Evolutionary conservation across 2,329 filamentous ascomycete genomes (phyloP).

Genomic region (Claviceps sp.): DNA sequence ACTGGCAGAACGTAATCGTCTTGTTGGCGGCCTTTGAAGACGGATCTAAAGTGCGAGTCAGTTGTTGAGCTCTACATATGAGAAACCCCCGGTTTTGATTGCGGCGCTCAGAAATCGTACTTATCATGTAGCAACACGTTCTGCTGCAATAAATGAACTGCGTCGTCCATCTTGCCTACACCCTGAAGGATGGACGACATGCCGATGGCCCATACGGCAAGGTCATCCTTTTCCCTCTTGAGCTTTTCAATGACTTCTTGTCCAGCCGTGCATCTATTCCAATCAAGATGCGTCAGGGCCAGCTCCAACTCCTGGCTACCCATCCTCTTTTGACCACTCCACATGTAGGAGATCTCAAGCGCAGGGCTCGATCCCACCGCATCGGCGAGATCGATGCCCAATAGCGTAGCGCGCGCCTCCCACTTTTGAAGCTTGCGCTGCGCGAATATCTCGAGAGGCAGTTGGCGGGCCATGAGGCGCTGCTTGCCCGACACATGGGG

Average conservation of each 20-base stretch:
- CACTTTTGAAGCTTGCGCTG: slow-evolving; percentile 76
- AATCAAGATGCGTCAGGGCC: slow-evolving; percentile 50
- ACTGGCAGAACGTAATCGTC: slow-evolving; percentile 62
- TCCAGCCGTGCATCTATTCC: slow-evolving; percentile 43
- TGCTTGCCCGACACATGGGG: slow-evolving; percentile 70
- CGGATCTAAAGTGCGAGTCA: slow-evolving; percentile 20
- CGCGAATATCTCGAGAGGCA: slow-evolving; percentile 83
- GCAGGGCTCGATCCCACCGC: slow-evolving; percentile 69
- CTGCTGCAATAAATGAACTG: slow-evolving; percentile 48
- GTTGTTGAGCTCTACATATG: neutral
- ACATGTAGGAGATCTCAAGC: slow-evolving; percentile 87
- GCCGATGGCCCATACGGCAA: slow-evolving; percentile 52
- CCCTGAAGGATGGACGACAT: slow-evolving; percentile 53
- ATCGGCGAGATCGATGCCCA: slow-evolving; percentile 58
- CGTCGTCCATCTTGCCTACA: slow-evolving; percentile 48
- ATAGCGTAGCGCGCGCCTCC: slow-evolving; percentile 60
- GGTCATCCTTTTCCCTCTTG: slow-evolving; percentile 42
- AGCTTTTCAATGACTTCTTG: slow-evolving; percentile 29
- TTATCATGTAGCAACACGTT: slow-evolving; percentile 53
- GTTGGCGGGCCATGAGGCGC: slow-evolving; percentile 73
- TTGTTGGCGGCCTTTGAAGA: slow-evolving; percentile 45
- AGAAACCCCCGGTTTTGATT: neutral
- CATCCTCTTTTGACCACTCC: slow-evolving; percentile 84
- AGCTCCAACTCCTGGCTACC: slow-evolving; percentile 45
- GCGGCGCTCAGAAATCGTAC: slow-evolving; percentile 23